Evolutionary conservation across 148 eudicot genomes (phyloP), one percentile per base, ranked within the genome.

Genomic region (Rhododendron simsii): DNA sequence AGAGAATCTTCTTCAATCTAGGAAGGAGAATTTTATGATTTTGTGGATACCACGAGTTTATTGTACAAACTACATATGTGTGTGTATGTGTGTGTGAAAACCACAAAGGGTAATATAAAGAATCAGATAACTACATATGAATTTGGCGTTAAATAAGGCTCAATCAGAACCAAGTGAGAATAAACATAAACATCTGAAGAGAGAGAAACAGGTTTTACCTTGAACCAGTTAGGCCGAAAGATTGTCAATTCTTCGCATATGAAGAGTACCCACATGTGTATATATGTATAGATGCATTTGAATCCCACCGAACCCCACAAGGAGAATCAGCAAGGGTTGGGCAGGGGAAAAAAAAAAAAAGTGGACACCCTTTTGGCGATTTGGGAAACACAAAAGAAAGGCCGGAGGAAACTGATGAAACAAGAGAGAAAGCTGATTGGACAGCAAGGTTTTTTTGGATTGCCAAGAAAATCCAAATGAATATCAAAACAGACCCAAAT

Each of bases 241-340:
- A 74, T 74, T 37, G 37, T 74, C 78, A 13, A 37, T 5, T 35
- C 78, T 74, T 33, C 45, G 45, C 78, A 35, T 35, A 74, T 33
- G 45, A 74, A 74, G 47, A 75, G 79, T 35, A 75, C 79, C 79
- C 79, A 75, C 47, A 33, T 73, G 47, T 75, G n/a, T 75, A 15
- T 37, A 39, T 75, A 37, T 39, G 4, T 16, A 75, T 2, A 37
- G 5, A 75, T 37, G 79, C 48, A 39, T 37, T 75, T 18, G 47
- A 75, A 75, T 75, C 47, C 37, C 44, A 75, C 45, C 45, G 76
- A 71, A 28, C 76, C 45, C 9, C 78, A 74, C 45, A 37, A 75
- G n/a, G 45, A 75, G 45, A 75, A 75, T 75, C 47, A 37, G 23
- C 21, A 75, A 35, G 21, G 23, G 78, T 35, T 37, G 45, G 78